Evolutionary conservation across 768 basidiomycete species (phyloP).

Genomic region (Serendipita sp.): DNA sequence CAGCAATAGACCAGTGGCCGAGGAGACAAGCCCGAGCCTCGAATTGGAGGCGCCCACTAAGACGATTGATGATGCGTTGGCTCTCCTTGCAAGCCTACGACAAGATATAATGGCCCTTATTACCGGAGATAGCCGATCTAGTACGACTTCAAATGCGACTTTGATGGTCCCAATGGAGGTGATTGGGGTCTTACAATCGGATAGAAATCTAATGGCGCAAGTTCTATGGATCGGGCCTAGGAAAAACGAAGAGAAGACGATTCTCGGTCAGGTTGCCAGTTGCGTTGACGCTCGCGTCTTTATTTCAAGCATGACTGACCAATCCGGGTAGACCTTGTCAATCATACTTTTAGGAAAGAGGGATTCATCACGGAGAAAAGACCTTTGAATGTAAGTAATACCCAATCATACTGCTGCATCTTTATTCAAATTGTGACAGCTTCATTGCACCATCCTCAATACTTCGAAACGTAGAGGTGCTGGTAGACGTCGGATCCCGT

Average conservation of each 20-base stretch:
- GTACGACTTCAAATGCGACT: neutral
- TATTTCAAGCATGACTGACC: neutral
- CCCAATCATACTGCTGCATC: neutral
- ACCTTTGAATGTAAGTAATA: slow-evolving; percentile 22
- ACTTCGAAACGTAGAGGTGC: slow-evolving; percentile 21
- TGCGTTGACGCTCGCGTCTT: neutral
- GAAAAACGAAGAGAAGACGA: neutral
- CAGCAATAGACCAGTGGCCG: neutral
- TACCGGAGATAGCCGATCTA: too few relatives aligned
- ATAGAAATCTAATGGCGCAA: neutral
- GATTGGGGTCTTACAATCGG: neutral
- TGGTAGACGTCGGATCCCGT: slow-evolving; percentile 22
- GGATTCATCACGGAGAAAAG: slow-evolving; percentile 22
- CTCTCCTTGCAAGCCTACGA: slow-evolving; percentile 16
- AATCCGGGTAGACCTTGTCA: slow-evolving; percentile 19
- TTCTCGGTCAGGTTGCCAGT: neutral
- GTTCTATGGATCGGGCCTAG: neutral
- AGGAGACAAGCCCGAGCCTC: neutral
- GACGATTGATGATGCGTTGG: slow-evolving; percentile 17
- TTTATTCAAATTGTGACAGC: slow-evolving; percentile 13
- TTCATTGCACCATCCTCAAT: slow-evolving; percentile 26
- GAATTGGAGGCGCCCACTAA: neutral
- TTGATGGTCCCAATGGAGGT: neutral
- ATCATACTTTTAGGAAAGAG: slow-evolving; percentile 18
- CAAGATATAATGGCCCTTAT: slow-evolving; percentile 24